Evolutionary conservation across 1,139 yeast genomes (phyloP).

Genomic region (Candida buenavistaensis): DNA sequence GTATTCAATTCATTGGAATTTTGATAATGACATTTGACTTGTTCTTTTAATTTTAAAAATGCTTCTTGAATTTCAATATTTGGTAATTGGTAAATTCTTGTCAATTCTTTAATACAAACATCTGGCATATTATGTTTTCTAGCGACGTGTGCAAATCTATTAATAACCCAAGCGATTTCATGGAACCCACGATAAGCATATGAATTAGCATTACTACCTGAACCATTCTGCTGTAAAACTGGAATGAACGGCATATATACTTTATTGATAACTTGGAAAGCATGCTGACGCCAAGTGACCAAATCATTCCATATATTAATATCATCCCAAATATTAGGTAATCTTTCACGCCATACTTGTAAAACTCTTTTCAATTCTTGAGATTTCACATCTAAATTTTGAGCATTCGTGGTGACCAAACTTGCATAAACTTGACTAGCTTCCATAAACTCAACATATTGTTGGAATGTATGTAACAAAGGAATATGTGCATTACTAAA

Average conservation of each 20-base stretch:
- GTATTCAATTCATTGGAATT: constrained; percentile 84
- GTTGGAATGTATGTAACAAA: constrained; percentile 91
- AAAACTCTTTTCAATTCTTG: constrained; percentile 92
- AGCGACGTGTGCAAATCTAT: constrained; percentile 97
- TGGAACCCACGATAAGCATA: constrained; percentile 97
- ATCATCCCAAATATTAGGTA: constrained; percentile 97
- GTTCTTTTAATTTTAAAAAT: constrained; percentile 90
- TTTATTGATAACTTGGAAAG: constrained; percentile 94
- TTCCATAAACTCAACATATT: constrained; percentile 96
- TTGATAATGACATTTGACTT: constrained; percentile 96
- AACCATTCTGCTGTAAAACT: constrained; percentile 72
- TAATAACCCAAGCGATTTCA: constrained; percentile 98
- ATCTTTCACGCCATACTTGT: constrained; percentile 96
- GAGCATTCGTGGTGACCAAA: constrained; percentile 86
- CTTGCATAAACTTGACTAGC: constrained; percentile 94
- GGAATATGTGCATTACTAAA: constrained; percentile 88
- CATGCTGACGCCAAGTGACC: constrained; percentile 98
- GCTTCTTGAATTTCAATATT: constrained; percentile 99
- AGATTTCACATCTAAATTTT: constrained; percentile 86
- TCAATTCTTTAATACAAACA: constrained; percentile 89
- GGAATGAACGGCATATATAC: constrained; percentile 93
- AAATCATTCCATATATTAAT: constrained; percentile 96
- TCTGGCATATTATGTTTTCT: constrained; percentile 96
- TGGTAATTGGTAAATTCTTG: constrained; percentile 93
- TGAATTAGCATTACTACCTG: constrained; percentile 76